Base-by-base conservation (phyloP, 371 early-diverging fungal genomes). In the Cokeromyces recurvatus region DNA sequence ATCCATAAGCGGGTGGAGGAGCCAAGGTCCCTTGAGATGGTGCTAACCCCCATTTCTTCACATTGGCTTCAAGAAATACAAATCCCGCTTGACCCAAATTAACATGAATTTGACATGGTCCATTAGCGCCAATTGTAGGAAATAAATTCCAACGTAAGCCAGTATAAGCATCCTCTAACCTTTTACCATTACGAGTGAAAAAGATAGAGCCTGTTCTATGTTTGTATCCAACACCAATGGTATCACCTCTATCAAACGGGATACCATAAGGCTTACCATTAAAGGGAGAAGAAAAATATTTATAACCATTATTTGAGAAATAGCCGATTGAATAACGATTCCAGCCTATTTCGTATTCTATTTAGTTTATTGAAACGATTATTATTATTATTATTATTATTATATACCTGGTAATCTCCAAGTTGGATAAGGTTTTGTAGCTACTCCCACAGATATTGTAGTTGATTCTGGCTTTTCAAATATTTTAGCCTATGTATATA, bases 41-140 rank as follows among this genome's bases (percentile, higher is more conserved):
- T 3, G 87, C 89, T 20, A 89, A 56, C 0, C 89, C 89, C 89
- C 89, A 89, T 47, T 84, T 82, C 55, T 87, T 86, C 17, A 89
- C 87, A 59, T 89, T 89, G 29, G 89, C 89, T 42, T 89, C 89
- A 10, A 89, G 79, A 72, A 87, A 82, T 11, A 82, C 79, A 53
- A 82, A 82, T 8, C 82, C 78, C 38, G 57, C 50, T 48, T 79
- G 81, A 1, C 40, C 84, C 15, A 84, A 52, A 61, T 84, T 84
- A 19, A 84, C 81, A 46, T 80, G 79, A 0, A 84, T 51, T 39
- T 70, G 72, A 45, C 81, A 81, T 10, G 84, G 84, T 1, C 81
- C 84, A 43, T 78, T 77, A 1, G 81, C 81, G 12, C 79, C 80
- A 12, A 84, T 69, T 12, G 81, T 77, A 12, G 84, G 84, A 46